Conservation (phyloP, 257 asterid genomes). For the Cruciata laevipes region DNA sequence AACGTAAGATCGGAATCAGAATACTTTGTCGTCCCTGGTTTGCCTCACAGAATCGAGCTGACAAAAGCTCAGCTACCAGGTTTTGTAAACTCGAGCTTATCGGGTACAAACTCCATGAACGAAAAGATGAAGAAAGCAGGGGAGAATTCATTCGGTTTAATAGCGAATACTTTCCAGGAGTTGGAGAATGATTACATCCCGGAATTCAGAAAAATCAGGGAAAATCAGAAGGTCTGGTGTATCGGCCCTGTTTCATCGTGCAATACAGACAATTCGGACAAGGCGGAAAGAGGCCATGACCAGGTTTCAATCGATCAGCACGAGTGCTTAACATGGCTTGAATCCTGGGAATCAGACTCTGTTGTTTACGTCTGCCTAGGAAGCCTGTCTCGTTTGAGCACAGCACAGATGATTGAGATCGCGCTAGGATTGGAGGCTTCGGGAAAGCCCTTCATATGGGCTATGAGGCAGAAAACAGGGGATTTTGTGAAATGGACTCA, state of each 20-base stretch:
- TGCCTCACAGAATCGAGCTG: conserved; percentile 37
- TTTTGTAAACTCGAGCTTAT: conserved; percentile 6
- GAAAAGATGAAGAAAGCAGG: conserved; percentile 29
- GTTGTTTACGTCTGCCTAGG: conserved; percentile 47
- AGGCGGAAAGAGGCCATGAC: conserved; percentile 2
- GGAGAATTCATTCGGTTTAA: conserved; percentile 25
- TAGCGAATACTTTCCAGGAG: conserved; percentile 43
- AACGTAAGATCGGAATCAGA: conserved; percentile 22
- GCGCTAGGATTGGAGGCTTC: conserved; percentile 40
- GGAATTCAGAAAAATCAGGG: conserved; percentile 21
- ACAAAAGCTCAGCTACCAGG: conserved; percentile 36
- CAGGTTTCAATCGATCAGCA: conserved; percentile 3
- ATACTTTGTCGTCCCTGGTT: conserved; percentile 36
- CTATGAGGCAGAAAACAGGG: conserved; percentile 23
- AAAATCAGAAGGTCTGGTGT: conserved; percentile 26
- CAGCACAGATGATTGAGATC: conserved; percentile 36
- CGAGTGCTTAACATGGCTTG: conserved; percentile 1
- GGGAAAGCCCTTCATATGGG: conserved; percentile 41
- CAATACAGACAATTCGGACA: conserved; percentile 21
- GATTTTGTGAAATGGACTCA: conserved; percentile 33
- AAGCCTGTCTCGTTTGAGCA: conserved; percentile 30
- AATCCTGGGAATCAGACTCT: conserved; percentile 16
- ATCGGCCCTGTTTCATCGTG: conserved; percentile 45
- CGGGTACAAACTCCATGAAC: neutral
- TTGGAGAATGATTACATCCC: conserved; percentile 35